These are phyloP conservation scores for Pleurotus sapidus DNA, from an alignment of 768 basidiomycete species.

Conservation along the genomic window DNA sequence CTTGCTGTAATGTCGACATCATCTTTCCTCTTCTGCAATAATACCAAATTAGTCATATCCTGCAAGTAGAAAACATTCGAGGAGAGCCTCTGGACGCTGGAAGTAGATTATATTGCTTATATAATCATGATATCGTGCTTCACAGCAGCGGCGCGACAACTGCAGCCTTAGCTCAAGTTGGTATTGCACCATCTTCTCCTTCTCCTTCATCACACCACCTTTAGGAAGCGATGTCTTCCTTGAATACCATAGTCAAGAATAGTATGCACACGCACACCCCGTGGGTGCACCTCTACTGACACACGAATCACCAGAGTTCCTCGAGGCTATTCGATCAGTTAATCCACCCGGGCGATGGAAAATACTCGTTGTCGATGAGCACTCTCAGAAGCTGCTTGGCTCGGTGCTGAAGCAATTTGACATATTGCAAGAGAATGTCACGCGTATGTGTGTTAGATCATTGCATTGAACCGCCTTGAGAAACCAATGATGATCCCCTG, in stretches of 20 bases:
- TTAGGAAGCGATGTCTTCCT: constrained; percentile 30
- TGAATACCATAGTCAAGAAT: constrained; percentile 40
- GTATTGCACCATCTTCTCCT: background rate
- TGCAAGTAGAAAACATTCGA: no score
- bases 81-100: no score
- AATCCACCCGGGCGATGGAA: constrained; percentile 92
- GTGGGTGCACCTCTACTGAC: background rate
- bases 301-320: constrained; percentile 55
- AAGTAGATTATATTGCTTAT: no score
- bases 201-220: background rate
- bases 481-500: constrained; percentile 5
- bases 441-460: constrained; percentile 55
- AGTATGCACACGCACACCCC: constrained; percentile 25
- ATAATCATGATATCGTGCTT: no score
- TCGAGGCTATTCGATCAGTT: constrained; percentile 84
- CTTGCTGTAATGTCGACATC: no score
- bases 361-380: constrained; percentile 94
- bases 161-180: background rate
- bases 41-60: no score
- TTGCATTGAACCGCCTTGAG: background rate
- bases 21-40: no score
- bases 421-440: constrained; percentile 94
- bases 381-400: constrained; percentile 79
- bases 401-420: constrained; percentile 92
- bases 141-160: no score